Base-by-base conservation (phyloP, 2,329 filamentous ascomycete genomes). In the Botrytis cinerea region DNA sequence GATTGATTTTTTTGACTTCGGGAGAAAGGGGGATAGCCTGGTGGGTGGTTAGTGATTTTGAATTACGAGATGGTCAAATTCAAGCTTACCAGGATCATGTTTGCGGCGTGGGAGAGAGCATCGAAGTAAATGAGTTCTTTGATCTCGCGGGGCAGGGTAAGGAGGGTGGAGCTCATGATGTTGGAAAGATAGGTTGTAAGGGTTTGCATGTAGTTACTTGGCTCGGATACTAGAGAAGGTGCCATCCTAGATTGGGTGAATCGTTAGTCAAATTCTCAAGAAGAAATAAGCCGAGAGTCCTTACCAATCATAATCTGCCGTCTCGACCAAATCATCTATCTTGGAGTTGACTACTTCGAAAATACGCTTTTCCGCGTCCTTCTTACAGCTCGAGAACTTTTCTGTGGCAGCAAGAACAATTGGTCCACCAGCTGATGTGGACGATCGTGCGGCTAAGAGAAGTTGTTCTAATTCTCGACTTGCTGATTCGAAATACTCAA, bases 331-430 rank as follows among this genome's bases (percentile, higher is more conserved):
- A 81, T 99, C 96, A 80, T 98, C 95, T 78, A 99, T 98, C 85
- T 99, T 99, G 73, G 93, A 97, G 84, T 99, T 98, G 76, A 99
- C 96, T 0, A 99, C 88, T 83, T 99, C 97, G 80, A 99, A 99
- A 73, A 99, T 98, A 48, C 97, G 92, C 83, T 98, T 97, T 81
- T 98, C 95, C 0, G 96, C 96, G 1, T 92, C 94, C 84, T 98
- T 98, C 84, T 98, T 98, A 81, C 97, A 95, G 79, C 88, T 91
- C 59, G 90, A 88, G 82, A 99, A 99, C 74, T 93, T 89, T 77
- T 94, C 92, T 0, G 96, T 98, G 0, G 97, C 96, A 40, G 88
- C 88, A 8, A 98, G 86, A 6, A 90, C 89, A 72, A 98, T 89
- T 0, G 94, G 92, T 0, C 93, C 94, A 4, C 93, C 93, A 2